phyloP scores from a whole-genome alignment of 768 basidiomycete species.

The Strobilomyces confusus region DNA sequence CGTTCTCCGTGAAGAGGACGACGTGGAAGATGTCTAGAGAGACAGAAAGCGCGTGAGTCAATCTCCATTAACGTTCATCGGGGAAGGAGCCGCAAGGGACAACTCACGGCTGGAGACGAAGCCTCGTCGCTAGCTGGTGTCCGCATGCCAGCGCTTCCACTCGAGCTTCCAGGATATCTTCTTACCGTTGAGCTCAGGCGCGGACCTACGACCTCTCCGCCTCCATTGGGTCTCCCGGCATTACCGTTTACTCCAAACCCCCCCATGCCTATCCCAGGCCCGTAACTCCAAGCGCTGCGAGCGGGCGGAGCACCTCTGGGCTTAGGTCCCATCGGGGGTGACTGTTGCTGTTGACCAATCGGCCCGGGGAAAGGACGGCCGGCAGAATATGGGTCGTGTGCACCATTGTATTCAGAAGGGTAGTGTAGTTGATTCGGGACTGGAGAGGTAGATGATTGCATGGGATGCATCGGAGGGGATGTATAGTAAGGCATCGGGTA shows the following conservation, averaged over 20 bases:
- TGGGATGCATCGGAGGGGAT: constrained; percentile 27
- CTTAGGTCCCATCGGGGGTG: constrained; percentile 24
- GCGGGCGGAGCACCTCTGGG: constrained; percentile 37
- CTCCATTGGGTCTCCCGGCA: constrained; percentile 21
- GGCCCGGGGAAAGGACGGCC: constrained; percentile 27
- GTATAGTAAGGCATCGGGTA: constrained; percentile 34
- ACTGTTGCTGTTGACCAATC: constrained; percentile 33
- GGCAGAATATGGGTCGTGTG: constrained; percentile 23
- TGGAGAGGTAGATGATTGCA: constrained; percentile 25
- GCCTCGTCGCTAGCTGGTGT: constrained; percentile 70
- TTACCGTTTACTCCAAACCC: constrained; percentile 36
- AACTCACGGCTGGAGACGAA: constrained; percentile 71
- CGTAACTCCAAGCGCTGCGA: constrained; percentile 65
- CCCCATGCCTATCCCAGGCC: constrained; percentile 54
- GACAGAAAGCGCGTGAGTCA: constrained; percentile 16
- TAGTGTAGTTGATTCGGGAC: constrained; percentile 26
- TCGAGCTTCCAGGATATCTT: constrained; percentile 47
- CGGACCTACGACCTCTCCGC: constrained; percentile 58
- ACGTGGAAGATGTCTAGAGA: constrained; percentile 67
- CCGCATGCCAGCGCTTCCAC: constrained; percentile 50
- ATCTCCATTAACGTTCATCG: not conserved
- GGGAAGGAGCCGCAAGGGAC: not conserved
- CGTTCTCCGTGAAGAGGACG: constrained; percentile 75
- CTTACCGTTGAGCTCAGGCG: constrained; percentile 51
- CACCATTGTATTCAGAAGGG: constrained; percentile 27